Evolutionary conservation across 1,284 basidiomycete species (phyloP).

Genomic region (Cutaneotrichosporon daszewskae): DNA sequence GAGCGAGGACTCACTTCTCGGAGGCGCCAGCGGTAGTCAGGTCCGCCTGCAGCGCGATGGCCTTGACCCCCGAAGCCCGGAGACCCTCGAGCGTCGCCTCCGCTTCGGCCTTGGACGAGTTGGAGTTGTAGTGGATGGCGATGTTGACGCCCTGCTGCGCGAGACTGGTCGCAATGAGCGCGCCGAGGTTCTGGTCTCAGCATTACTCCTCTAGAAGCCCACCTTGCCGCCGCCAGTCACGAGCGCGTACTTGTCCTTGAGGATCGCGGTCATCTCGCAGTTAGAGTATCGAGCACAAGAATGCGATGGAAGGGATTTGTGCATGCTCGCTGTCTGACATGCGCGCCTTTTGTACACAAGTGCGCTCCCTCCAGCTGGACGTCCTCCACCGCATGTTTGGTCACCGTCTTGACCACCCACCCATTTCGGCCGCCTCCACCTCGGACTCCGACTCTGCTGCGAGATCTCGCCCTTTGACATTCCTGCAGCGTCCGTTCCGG

Average conservation of each 20-base stretch:
- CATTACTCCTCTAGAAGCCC: not conserved
- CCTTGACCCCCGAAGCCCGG: conserved; percentile 12
- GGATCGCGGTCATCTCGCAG: conserved; percentile 5
- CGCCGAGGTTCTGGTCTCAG: conserved; percentile 20
- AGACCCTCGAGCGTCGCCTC: conserved; percentile 14
- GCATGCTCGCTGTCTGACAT: not conserved
- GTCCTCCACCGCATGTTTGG: no score
- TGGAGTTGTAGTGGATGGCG: conserved; percentile 21
- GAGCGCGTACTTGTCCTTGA: conserved; percentile 19
- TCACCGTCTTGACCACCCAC: no score
- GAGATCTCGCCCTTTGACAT: no score
- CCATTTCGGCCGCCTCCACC: no score
- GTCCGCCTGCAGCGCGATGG: conserved; percentile 13
- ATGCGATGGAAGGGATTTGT: not conserved
- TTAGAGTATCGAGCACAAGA: no score
- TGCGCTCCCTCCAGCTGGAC: no score
- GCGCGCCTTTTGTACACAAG: no score
- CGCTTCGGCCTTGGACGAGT: conserved; percentile 11
- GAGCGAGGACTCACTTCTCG: conserved; percentile 4
- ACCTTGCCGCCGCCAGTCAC: conserved; percentile 21
- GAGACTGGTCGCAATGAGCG: conserved; percentile 18
- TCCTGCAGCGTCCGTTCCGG: no score
- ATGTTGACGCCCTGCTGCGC: conserved; percentile 19
- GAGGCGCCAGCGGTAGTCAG: conserved; percentile 7
- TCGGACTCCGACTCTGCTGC: not conserved